Percentiles rank a stretch among this genome's conserved stretches.
phyloP scores from a whole-genome alignment of 1,284 basidiomycete genomes.

The Pseudozyma sp. region DNA sequence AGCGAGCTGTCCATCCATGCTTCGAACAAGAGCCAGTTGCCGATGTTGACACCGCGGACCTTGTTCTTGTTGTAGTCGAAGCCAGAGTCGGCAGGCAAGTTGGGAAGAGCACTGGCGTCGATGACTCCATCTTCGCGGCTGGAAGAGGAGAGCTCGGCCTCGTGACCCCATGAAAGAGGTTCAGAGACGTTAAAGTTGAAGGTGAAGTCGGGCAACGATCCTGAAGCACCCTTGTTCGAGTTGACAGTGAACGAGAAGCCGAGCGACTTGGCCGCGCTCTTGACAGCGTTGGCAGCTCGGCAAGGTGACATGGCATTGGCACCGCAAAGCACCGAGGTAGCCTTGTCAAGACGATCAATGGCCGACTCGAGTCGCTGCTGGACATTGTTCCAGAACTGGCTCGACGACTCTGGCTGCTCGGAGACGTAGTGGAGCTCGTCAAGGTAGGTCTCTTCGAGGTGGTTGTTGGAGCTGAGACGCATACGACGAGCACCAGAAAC shows the following conservation, averaged over 20 bases:
- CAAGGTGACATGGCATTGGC: slow-evolving; percentile 26
- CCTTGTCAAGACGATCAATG: slow-evolving; percentile 39
- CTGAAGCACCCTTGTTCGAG: slow-evolving; percentile 9
- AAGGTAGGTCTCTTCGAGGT: slow-evolving; percentile 44
- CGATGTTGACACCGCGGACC: slow-evolving; percentile 66
- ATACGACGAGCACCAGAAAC: slow-evolving; percentile 35
- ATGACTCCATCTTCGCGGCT: slow-evolving; percentile 28
- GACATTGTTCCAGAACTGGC: slow-evolving; percentile 49
- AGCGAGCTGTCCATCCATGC: slow-evolving; percentile 72
- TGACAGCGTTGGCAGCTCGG: slow-evolving; percentile 34
- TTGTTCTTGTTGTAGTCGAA: slow-evolving; percentile 54
- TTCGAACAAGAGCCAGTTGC: slow-evolving; percentile 66
- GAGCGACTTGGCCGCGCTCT: slow-evolving; percentile 44
- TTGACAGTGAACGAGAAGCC: slow-evolving; percentile 43
- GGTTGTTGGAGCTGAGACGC: slow-evolving; percentile 47
- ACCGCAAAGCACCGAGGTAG: slow-evolving; percentile 33
- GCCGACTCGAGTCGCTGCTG: slow-evolving; percentile 43
- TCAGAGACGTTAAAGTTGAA: slow-evolving; percentile 52
- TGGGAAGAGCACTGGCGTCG: slow-evolving; percentile 26
- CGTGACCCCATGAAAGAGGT: slow-evolving; percentile 43
- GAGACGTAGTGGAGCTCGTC: slow-evolving; percentile 49
- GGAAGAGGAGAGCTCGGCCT: slow-evolving; percentile 36
- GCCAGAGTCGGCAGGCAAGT: slow-evolving; percentile 50
- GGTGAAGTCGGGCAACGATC: slow-evolving; percentile 25
- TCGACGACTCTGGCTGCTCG: slow-evolving; percentile 15